A percentile compares a stretch with the other conserved stretches of the same genome.
Conservation (phyloP, 495 filamentous ascomycete genomes). For the Penicillium arizonense region DNA sequence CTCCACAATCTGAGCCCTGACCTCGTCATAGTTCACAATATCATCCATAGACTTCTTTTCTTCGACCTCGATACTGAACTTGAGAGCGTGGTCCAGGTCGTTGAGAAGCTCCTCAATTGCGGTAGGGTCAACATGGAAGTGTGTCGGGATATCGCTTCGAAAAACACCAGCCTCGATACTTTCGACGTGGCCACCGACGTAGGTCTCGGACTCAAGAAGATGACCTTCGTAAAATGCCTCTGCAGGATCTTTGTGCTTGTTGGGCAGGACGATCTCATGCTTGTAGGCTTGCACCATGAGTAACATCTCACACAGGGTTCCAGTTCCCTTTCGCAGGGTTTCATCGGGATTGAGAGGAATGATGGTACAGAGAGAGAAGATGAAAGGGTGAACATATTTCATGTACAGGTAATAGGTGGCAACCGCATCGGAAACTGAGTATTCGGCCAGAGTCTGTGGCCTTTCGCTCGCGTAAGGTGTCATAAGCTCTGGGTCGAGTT, state of each 20-base stretch:
- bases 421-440: constrained; percentile 98
- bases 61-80: constrained; percentile 90
- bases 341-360: constrained; percentile 92
- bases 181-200: constrained; percentile 97
- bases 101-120: constrained; percentile 85
- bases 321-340: constrained; percentile 90
- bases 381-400: constrained; percentile 99
- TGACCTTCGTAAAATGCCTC: constrained; percentile 98
- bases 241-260: constrained; percentile 89
- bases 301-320: constrained; percentile 97
- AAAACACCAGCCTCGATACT: constrained; percentile 99
- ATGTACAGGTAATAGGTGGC: constrained; percentile 99
- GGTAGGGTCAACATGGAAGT: constrained; percentile 81
- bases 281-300: constrained; percentile 98
- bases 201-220: constrained; percentile 92
- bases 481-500: constrained; percentile 97
- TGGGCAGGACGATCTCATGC: constrained; percentile 87
- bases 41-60: constrained; percentile 93
- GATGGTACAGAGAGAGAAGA: constrained; percentile 97
- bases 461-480: constrained; percentile 88
- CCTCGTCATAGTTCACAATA: constrained; percentile 87
- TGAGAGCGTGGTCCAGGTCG: constrained; percentile 87
- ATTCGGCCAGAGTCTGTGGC: constrained; percentile 92
- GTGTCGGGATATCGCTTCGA: constrained; percentile 88
- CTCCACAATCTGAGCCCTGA: constrained; percentile 78